Base-by-base conservation (phyloP, 2,329 filamentous ascomycete genomes). In the Penicillium sp. region DNA sequence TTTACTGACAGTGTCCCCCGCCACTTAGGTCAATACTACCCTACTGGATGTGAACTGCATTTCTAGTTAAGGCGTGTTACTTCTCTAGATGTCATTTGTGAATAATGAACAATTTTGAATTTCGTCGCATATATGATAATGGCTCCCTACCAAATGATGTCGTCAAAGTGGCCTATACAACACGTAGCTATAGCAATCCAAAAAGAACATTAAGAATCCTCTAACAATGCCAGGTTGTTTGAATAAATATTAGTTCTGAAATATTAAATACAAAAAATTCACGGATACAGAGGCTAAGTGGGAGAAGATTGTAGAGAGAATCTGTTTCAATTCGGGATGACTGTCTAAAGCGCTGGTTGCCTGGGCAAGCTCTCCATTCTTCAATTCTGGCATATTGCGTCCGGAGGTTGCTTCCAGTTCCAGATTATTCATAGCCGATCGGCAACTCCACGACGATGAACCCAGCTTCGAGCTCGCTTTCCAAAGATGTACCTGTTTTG, bases 201-300 rank as follows among this genome's bases (percentile, higher is more conserved):
- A 3, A 47, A 0, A n/a, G 3, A 21, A 19, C 21, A 3, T 8
- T 45, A 7, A 23, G 2, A 44, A 44, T 2, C 21, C 10, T 23
- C 23, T 16, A 2, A 26, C 13, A 14, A 6, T 7, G 21, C 42
- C 5, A 16, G 14, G 1, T 6, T 1, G 5, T 33, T 7, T 33
- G 3, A 37, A 4, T 10, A 4, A 6, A 39, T n/a, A 4, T 19
- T 10, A 9, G n/a, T 4, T 19, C 35, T 16, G 33, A 9, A 13
- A 37, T 9, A n/a, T n/a, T 3, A 2, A 8, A 3, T 7, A 37
- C 0, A 37, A 11, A 14, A 79, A 82, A 61, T 75, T 83, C 75
- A 68, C 71, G 11, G 77, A 81, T 62, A 64, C 82, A 49, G 62
- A 78, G 56, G 60, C 53, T 1, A 75, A 72, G 63, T 74, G 78